Base-by-base conservation (phyloP, 345 rosid genomes). In the Pelargonium nanum region DNA sequence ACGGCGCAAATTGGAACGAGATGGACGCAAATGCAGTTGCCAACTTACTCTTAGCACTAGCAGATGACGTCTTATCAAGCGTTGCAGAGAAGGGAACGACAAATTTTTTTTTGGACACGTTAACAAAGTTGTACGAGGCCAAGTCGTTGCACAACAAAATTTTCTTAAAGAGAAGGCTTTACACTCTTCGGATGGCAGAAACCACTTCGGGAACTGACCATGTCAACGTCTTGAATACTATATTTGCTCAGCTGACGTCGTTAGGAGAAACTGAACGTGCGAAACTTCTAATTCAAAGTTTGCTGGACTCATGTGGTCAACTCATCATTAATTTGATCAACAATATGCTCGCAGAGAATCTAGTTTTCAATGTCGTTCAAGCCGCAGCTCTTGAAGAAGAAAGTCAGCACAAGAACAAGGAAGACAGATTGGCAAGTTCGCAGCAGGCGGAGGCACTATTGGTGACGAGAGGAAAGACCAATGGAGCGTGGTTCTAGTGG, bases 1-100 rank as follows among this genome's bases (percentile, higher is more conserved):
- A 65, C 5, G 21, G 1, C 16, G n/a, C n/a, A n/a, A 58, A 65
- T 6, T 65, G 50, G 62, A 57, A 65, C 6, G 57, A 57, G 22
- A 57, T 65, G 20, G 51, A 57, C 7, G 21, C 22, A 1, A 57
- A 65, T 58, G 57, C 57, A 23, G 50, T 65, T 57, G 62, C 61
- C 30, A 64, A 12, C 21, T 34, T n/a, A n/a, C n/a, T n/a, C n/a
- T n/a, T n/a, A 6, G 54, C 67, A 64, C 12, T 64, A 8, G 61
- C 55, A 40, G 55, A 64, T 64, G 23, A 20, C 0, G 40, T 56
- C 0, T 64, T 64, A 23, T 64, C 40, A 23, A 40, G 55, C 24
- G 25, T 56, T 19, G 68, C n/a, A 4, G 60, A 63, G 54, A 55
- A 63, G 44, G 56, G 34, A 19, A 64, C 24, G 0, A 19, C 25